Evolutionary conservation across 305 asterid genomes (phyloP), one percentile per base, ranked within the genome.

Genomic region (Vinca major): DNA sequence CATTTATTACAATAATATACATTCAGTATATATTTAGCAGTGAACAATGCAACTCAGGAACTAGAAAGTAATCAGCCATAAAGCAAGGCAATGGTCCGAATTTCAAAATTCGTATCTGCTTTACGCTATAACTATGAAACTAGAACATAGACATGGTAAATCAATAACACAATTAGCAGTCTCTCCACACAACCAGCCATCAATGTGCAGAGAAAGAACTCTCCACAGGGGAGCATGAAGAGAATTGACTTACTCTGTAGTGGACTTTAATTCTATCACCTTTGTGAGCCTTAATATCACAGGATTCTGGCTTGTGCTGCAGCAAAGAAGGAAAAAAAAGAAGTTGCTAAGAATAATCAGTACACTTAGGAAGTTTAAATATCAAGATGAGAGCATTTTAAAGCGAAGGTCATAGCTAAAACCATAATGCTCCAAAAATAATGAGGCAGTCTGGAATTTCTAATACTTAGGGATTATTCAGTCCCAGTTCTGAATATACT

Each of bases 201-300:
- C 5, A 16, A 16, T 4, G 7, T 13, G n/a, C 0, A 37, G 47
- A 39, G 17, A 60, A 20, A 60, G 33, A 26, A 26, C 33, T 26
- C 33, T 26, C 33, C 33, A 5, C 47, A 14, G 37, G 44, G 63
- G 44, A 13, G 48, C n/a, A 2, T 11, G 3, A 7, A 60, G 3
- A 48, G 19, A 19, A 48, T 57, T 69, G 43, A 77, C 95, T 80
- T 68, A 93, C 99, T 93, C 92, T 81, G 78, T 93, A 93, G 82
- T 93, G 99, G 67, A 93, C 99, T 81, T 85, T 85, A 53, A 93
- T 73, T 20, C 52, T 77, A 75, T 93, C 97, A 4, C 99, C 99
- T 84, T 90, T 90, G 86, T 87, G 99, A 74, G 99, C 96, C 79
- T 88, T 88, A 69, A 86, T 83, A 43, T 86, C 95, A 82, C 99